Conservation (phyloP, 2,329 filamentous ascomycete species). For the Claviceps capensis region DNA sequence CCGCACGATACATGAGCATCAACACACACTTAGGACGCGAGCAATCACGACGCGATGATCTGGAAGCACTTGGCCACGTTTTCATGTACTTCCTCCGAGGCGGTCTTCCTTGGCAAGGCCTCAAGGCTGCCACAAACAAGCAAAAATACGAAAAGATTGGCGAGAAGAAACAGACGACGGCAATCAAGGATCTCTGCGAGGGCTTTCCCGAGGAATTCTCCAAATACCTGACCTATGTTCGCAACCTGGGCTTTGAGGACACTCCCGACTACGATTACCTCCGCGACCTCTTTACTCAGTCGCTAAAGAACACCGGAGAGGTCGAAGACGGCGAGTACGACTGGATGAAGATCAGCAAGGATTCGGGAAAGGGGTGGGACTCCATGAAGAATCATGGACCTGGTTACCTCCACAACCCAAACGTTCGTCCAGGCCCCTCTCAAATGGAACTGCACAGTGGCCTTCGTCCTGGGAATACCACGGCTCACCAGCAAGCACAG, state of each 20-base stretch:
- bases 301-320: constrained; percentile 84
- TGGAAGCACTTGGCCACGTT: constrained; percentile 72
- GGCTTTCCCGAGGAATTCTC: constrained; percentile 95
- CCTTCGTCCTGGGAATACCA: constrained; percentile 51
- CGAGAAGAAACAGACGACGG: constrained; percentile 98
- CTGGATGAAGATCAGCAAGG: constrained; percentile 94
- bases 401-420: constrained; percentile 57
- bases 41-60: constrained; percentile 87
- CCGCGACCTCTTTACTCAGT: constrained; percentile 89
- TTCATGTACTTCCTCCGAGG: constrained; percentile 66
- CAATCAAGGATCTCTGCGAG: constrained; percentile 92
- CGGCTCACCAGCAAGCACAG: constrained; percentile 47
- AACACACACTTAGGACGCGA: constrained; percentile 96
- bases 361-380: constrained; percentile 80
- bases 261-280: constrained; percentile 97
- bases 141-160: constrained; percentile 99
- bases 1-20: constrained; percentile 98
- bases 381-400: constrained; percentile 49
- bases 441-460: constrained; percentile 72
- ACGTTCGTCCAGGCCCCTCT: constrained; percentile 66
- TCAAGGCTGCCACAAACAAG: constrained; percentile 67
- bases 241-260: constrained; percentile 96
- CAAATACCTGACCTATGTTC: constrained; percentile 94
- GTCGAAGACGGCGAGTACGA: constrained; percentile 98
- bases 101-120: constrained; percentile 56